Evolutionary conservation across 306 rosid species (phyloP).

Genomic region (Elaeagnus macrophylla): DNA sequence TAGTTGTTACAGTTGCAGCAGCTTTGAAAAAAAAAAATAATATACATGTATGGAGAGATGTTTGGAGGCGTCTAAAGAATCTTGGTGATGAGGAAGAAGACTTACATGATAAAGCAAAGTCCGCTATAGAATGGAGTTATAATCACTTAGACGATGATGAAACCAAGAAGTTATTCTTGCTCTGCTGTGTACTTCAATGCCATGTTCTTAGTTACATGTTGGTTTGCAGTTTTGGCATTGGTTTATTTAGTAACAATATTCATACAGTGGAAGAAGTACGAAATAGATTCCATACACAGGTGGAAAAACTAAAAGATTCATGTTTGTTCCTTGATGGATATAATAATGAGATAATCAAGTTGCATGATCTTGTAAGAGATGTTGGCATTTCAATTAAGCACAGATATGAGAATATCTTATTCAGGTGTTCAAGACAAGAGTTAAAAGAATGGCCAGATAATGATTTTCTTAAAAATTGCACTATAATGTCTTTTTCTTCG

Average conservation of each 20-base stretch:
- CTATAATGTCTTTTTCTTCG: too few species aligned
- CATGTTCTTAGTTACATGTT: constrained; percentile 18
- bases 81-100: too few species aligned
- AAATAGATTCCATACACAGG: constrained; percentile 8
- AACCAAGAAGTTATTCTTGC: constrained; percentile 6
- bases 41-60: too few species aligned
- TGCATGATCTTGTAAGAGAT: too few species aligned
- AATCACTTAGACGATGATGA: constrained; percentile 9
- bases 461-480: not conserved
- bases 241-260: too few species aligned
- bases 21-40: too few species aligned
- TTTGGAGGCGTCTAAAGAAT: too few species aligned
- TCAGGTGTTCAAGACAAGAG: not conserved
- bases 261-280: constrained; percentile 16
- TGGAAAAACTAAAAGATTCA: not conserved
- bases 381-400: constrained; percentile 6
- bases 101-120: constrained; percentile 4
- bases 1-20: too few species aligned
- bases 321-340: not conserved
- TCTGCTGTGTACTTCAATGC: constrained; percentile 15
- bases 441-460: constrained; percentile 2
- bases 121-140: constrained; percentile 6
- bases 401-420: not conserved
- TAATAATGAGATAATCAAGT: not conserved
- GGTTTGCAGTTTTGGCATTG: constrained; percentile 8